These are phyloP conservation scores for Micractinium sp. DNA, from an alignment of 139 green algal genomes.

Conservation along the genomic window DNA sequence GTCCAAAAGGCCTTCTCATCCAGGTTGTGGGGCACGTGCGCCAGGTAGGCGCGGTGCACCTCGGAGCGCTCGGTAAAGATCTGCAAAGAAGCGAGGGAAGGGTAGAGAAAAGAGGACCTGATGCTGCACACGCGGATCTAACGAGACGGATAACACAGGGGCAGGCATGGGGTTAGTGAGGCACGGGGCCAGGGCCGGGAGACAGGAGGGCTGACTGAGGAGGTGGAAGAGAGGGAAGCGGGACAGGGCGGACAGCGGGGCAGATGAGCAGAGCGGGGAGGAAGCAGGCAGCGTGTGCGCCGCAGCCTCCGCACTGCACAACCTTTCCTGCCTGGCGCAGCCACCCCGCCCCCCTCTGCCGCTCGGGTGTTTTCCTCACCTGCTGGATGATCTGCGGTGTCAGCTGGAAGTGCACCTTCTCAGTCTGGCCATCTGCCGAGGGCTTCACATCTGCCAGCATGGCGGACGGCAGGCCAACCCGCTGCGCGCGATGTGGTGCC, in stretches of 20 bases:
- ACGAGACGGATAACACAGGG: too few species aligned
- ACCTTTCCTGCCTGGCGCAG: not conserved
- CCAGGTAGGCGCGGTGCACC: slow-evolving; percentile 57
- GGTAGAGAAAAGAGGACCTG: not conserved
- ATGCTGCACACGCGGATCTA: too few species aligned
- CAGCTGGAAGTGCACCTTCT: slow-evolving; percentile 53
- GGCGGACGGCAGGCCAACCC: slow-evolving; percentile 46
- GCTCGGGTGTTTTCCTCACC: too few species aligned
- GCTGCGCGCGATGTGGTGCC: slow-evolving; percentile 24
- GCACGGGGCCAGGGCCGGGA: too few species aligned
- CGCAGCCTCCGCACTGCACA: not conserved
- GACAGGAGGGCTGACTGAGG: too few species aligned
- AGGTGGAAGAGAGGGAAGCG: too few species aligned
- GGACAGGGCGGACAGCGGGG: not conserved
- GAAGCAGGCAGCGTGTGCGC: not conserved
- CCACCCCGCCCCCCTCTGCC: too few species aligned
- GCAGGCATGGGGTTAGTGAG: too few species aligned
- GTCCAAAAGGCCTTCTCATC: slow-evolving; percentile 63
- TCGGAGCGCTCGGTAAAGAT: slow-evolving; percentile 63
- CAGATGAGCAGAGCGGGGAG: not conserved
- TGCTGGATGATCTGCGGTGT: slow-evolving; percentile 41
- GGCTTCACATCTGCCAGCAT: slow-evolving; percentile 51
- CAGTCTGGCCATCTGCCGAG: slow-evolving; percentile 45
- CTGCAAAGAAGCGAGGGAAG: not conserved
- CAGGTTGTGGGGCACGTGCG: slow-evolving; percentile 54